phyloP scores from a whole-genome alignment of 345 rosid genomes.

The Eucalyptus shirleyi region DNA sequence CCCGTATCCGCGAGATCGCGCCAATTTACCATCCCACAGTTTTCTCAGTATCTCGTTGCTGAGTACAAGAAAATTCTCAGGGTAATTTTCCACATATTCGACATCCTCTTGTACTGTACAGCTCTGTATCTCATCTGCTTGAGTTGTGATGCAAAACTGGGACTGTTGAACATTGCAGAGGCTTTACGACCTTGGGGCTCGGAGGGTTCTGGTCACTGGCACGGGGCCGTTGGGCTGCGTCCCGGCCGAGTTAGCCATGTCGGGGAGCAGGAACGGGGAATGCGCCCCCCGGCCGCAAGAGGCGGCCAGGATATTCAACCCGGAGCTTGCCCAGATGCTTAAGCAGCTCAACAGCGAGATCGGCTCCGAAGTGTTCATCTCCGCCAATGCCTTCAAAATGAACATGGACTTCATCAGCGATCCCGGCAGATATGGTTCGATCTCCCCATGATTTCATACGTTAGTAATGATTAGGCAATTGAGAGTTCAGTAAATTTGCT shows the following conservation, averaged over 20 bases:
- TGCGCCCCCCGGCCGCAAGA: constrained; percentile 17
- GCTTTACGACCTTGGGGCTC: constrained; percentile 23
- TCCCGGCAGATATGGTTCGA: constrained; percentile 22
- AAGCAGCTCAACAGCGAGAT: constrained; percentile 14
- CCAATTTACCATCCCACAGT: constrained; percentile 25
- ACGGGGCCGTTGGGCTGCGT: constrained; percentile 44
- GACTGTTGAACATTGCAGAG: not conserved
- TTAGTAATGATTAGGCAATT: not conserved
- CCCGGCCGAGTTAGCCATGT: constrained; percentile 26
- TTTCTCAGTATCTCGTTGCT: constrained; percentile 18
- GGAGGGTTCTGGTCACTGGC: constrained; percentile 37
- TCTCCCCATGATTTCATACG: not conserved
- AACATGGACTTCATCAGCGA: constrained; percentile 24
- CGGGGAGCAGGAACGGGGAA: constrained; percentile 26
- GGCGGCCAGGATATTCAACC: constrained; percentile 28
- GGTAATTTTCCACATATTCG: not conserved
- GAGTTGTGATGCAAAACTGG: not conserved
- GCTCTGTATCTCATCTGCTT: not conserved
- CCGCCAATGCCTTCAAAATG: constrained; percentile 15
- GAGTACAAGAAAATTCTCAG: constrained; percentile 30
- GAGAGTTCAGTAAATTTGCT: not conserved
- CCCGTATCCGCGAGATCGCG: constrained; percentile 32
- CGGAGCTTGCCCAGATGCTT: constrained; percentile 20
- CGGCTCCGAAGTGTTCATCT: constrained; percentile 22
- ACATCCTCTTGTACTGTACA: not conserved